Evolutionary conservation across 306 rosid genomes (phyloP), one percentile per base, ranked within the genome.

Genomic region (Citrullus amarus): DNA sequence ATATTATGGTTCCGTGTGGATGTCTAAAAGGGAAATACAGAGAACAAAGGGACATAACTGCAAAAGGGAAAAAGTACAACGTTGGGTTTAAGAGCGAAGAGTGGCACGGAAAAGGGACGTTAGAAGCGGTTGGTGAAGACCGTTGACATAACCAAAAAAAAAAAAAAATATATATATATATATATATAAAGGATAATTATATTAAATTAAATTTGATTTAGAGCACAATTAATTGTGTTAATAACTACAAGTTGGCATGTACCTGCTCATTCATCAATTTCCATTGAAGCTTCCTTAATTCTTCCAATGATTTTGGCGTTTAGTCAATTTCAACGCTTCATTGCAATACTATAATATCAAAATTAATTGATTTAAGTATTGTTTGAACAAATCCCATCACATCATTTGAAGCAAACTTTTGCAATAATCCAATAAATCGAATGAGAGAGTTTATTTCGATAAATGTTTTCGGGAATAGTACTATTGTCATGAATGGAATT

Each of bases 331-430:
- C 77, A 72, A 72, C 57, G 57, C 43, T 72, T 28, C 15, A 72
- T 72, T 50, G 4, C 20, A 46, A 50, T 25, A 46, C n/a, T 71
- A 55, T 71, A 22, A 25, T 6, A 71, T 16, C 28, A 71, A 44
- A 48, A 71, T 44, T 11, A 22, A 17, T 6, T 20, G 51, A 63
- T 67, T 46, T 13, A 2, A 67, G 6, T 18, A 39, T 9, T 41
- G 18, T 68, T 43, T 44, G 76, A 43, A 70, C n/a, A 13, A 70
- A 70, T 70, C 76, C 30, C 6, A 8, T 20, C 34, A 12, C 36
- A 46, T 70, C 20, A 69, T 69, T 69, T 44, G 56, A 69, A 69
- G 75, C 75, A 69, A 69, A 12, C 75, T 69, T 13, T 43, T 39
- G 41, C 2, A 69, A 3, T 4, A 69, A 69, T 69, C 75, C 30